These are phyloP conservation scores for Schizonepeta tenuifolia DNA, from an alignment of 257 asterid species.

Conservation along the genomic window DNA sequence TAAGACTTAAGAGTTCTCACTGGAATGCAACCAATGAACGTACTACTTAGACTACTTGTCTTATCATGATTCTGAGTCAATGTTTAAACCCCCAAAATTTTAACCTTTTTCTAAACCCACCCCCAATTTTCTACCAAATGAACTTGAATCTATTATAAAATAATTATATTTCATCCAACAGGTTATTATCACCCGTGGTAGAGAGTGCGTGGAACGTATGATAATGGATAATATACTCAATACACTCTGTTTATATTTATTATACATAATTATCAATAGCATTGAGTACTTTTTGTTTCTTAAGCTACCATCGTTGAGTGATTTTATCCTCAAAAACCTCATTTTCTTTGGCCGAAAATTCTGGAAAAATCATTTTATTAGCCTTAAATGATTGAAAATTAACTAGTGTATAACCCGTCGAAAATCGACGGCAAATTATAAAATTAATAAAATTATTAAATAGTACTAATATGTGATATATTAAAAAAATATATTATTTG, in stretches of 20 bases:
- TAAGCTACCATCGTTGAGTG: background rate
- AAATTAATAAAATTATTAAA: too few species aligned
- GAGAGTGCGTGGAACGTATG: background rate
- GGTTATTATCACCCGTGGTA: background rate
- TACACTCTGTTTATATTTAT: background rate
- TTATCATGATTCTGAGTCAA: background rate
- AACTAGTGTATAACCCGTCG: too few species aligned
- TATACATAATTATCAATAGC: too few species aligned
- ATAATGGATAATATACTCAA: background rate
- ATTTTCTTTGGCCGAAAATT: too few species aligned
- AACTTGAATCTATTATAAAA: background rate
- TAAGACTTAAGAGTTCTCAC: background rate
- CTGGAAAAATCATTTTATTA: too few species aligned
- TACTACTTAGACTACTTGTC: background rate
- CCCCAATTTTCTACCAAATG: background rate
- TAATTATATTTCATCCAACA: background rate
- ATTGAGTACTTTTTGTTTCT: too few species aligned
- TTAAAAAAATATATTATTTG: too few species aligned
- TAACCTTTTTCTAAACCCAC: background rate
- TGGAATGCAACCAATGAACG: constrained; percentile 1
- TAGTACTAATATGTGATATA: too few species aligned
- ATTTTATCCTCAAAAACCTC: too few species aligned
- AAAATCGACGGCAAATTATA: too few species aligned
- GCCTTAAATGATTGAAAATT: too few species aligned
- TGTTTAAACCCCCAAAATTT: background rate